Evolutionary conservation across 2,329 filamentous ascomycete species (phyloP), one percentile per base, ranked within the genome.

Genomic region (Penicillium sp.): DNA sequence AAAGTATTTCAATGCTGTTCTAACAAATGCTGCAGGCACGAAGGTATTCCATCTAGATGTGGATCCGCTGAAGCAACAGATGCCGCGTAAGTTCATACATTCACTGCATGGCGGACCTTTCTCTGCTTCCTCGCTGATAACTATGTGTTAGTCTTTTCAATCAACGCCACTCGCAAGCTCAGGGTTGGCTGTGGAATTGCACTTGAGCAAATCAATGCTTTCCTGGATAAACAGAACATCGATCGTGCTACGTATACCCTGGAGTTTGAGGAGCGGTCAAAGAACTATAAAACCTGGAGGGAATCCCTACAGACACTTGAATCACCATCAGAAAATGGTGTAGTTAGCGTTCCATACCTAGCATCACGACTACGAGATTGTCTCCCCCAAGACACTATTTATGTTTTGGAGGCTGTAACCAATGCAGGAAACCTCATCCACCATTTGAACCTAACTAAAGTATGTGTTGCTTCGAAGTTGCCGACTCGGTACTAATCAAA

Each of bases 361-460:
- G 79, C 78, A 42, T 76, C 72, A 45, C 77, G 78, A 60, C 70
- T 88, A 35, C 81, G 84, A 46, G 77, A 80, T 28, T 67, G 77
- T 3, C 81, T 83, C 26, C 86, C 86, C 0, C 61, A 75, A 47
- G 83, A 88, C 59, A 89, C 88, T 0, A 86, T 90, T 54, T 92
- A 82, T 73, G 86, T 84, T 5, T 76, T 92, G 33, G 89, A 93
- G 72, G 88, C 89, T 0, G 89, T 92, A 1, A 92, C 89, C 0
- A 86, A 88, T 61, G 85, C 86, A 0, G 73, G 64, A 19, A 41
- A 50, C 19, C 35, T 67, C 16, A 63, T 62, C 8, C 62, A 69
- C 41, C 65, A 69, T 35, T 49, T 69, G 3, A 59, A 61, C 26
- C 22, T 64, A 10, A 53, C 57, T 1, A 49, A 57, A 46, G 61